Evolutionary conservation across 345 rosid genomes (phyloP).

Genomic region (Heritiera fomes): DNA sequence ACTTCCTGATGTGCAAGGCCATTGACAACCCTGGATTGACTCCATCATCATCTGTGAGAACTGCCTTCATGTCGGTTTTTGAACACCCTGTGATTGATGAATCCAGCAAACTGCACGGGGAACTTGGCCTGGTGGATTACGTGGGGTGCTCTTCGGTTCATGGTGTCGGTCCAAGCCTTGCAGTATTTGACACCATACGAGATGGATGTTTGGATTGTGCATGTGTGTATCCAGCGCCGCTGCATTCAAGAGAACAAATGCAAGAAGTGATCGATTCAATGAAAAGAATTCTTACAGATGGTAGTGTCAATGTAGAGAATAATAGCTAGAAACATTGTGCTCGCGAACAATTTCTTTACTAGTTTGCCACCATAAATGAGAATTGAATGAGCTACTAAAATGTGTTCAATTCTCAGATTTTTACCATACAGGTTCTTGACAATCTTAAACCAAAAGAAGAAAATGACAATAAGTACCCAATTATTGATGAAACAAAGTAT

Average conservation of each 20-base stretch:
- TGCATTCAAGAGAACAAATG: slow-evolving; percentile 85
- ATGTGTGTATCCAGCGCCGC: slow-evolving; percentile 69
- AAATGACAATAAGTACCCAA: background rate
- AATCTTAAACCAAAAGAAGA: no score
- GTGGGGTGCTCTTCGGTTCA: slow-evolving; percentile 69
- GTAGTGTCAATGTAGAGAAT: background rate
- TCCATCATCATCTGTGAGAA: slow-evolving; percentile 61
- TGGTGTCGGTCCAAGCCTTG: slow-evolving; percentile 72
- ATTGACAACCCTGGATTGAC: slow-evolving; percentile 76
- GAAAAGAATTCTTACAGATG: slow-evolving; percentile 42
- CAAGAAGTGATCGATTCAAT: slow-evolving; percentile 45
- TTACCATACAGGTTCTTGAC: no score
- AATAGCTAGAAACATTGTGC: slow-evolving; percentile 11
- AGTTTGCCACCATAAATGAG: background rate
- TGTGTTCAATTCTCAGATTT: background rate
- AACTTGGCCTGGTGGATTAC: slow-evolving; percentile 56
- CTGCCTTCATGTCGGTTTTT: slow-evolving; percentile 65
- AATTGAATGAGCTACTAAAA: background rate
- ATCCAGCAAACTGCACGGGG: slow-evolving; percentile 11
- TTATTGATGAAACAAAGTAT: background rate
- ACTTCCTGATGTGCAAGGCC: slow-evolving; percentile 79
- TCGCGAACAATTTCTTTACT: background rate
- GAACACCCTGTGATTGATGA: slow-evolving; percentile 60
- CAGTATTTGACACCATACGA: slow-evolving; percentile 60
- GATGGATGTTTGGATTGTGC: slow-evolving; percentile 65